Conservation (phyloP, 192 early-diverging fungal species). For the Entomortierella chlamydospora region DNA sequence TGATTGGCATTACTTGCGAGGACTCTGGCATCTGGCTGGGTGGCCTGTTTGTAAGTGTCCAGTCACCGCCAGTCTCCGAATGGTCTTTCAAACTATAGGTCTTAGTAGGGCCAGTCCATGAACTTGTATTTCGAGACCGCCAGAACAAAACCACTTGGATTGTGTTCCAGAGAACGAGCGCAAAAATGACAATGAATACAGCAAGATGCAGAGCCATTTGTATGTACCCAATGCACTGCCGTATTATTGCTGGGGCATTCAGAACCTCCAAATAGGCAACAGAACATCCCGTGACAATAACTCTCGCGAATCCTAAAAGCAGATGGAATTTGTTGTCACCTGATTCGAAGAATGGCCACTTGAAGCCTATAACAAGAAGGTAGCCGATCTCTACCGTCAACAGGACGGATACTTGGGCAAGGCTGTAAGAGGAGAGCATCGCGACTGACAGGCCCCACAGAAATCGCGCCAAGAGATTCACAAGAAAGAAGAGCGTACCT, state of each 20-base stretch:
- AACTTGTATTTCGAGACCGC: slow-evolving; percentile 14
- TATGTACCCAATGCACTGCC: slow-evolving; percentile 57
- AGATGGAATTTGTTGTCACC: slow-evolving; percentile 55
- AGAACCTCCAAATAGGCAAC: slow-evolving; percentile 52
- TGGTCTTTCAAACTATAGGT: slow-evolving; percentile 23
- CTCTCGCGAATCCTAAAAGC: slow-evolving; percentile 35
- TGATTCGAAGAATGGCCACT: slow-evolving; percentile 55
- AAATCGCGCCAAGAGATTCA: slow-evolving; percentile 44
- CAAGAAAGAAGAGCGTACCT: slow-evolving; percentile 52
- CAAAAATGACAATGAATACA: slow-evolving; percentile 55
- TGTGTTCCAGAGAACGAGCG: slow-evolving; percentile 42
- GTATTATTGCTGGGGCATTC: slow-evolving; percentile 1
- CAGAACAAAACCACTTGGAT: slow-evolving; percentile 48
- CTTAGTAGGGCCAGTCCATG: slow-evolving; percentile 31
- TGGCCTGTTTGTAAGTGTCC: slow-evolving; percentile 25
- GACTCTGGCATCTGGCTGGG: slow-evolving; percentile 7
- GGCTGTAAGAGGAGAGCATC: slow-evolving; percentile 55
- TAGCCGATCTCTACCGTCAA: slow-evolving; percentile 53
- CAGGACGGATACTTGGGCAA: slow-evolving; percentile 58
- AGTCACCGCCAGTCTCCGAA: slow-evolving; percentile 8
- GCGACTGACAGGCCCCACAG: slow-evolving; percentile 53
- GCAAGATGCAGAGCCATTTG: slow-evolving; percentile 58
- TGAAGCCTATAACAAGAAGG: slow-evolving; percentile 54
- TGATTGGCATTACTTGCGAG: background rate
- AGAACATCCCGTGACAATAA: slow-evolving; percentile 53